A percentile compares a stretch with the other conserved stretches of the same genome.
phyloP scores from a whole-genome alignment of 345 rosid species.

The Eucalyptus globulus region DNA sequence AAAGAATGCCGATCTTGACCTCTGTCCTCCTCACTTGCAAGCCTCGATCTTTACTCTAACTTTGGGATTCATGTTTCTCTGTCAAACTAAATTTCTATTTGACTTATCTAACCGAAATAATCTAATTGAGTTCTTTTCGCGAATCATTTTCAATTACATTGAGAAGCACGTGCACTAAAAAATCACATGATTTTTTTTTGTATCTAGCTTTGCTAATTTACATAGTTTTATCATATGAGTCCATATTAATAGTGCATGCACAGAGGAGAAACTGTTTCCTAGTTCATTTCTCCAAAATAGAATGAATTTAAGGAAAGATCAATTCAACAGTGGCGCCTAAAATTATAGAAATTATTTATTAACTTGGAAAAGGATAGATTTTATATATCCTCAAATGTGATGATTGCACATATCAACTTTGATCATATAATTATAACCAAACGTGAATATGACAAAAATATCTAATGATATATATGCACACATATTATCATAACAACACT shows the following conservation, averaged over 20 bases:
- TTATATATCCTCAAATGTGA: not conserved
- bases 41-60: not conserved
- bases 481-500: not conserved
- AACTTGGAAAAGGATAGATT: not conserved
- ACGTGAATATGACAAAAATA: too few relatives aligned
- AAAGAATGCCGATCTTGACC: slow-evolving; percentile 6
- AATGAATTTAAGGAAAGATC: not conserved
- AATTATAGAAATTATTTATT: too few relatives aligned
- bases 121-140: too few relatives aligned
- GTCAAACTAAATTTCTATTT: not conserved
- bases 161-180: too few relatives aligned
- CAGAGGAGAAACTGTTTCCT: not conserved
- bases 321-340: not conserved
- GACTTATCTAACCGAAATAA: fast-evolving
- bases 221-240: too few relatives aligned
- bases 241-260: not conserved
- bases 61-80: not conserved
- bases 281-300: not conserved
- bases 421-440: not conserved
- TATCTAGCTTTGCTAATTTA: too few relatives aligned
- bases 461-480: too few relatives aligned
- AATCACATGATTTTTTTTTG: not conserved
- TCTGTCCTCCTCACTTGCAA: not conserved
- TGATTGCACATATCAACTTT: not conserved
- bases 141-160: not conserved